Percentiles rank a stretch among this genome's conserved stretches.
Conservation (phyloP, 2,329 filamentous ascomycete genomes). For the Aspergillus fumigatiaffinis region DNA sequence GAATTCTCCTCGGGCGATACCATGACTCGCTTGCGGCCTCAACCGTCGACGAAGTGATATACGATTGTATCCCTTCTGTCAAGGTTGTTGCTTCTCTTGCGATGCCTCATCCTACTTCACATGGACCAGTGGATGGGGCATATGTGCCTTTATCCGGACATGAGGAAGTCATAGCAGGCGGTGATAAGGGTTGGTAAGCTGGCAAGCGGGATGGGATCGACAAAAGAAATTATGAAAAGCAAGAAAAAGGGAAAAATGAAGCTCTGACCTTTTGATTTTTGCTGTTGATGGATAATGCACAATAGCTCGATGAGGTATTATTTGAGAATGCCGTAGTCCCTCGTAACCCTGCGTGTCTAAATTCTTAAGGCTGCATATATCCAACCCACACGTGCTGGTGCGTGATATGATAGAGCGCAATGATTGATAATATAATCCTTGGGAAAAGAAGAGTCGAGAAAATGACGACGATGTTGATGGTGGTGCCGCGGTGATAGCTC, state of each 20-base stretch:
- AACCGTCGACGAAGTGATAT: background rate
- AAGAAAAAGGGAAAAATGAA: background rate
- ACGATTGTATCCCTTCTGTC: background rate
- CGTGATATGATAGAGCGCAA: background rate
- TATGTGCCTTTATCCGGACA: background rate
- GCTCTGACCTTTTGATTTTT: background rate
- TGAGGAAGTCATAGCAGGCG: background rate
- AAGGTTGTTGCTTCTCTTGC: background rate
- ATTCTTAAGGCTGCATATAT: background rate
- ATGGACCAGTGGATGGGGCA: background rate
- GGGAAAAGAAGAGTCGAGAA: background rate
- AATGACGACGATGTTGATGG: background rate
- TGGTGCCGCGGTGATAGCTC: background rate
- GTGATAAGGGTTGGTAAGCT: background rate
- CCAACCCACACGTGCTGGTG: background rate
- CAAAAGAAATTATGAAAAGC: background rate
- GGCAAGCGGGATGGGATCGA: background rate
- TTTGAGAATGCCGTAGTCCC: background rate
- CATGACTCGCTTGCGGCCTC: background rate
- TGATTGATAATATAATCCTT: background rate
- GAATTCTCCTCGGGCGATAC: background rate
- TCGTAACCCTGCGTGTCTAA: background rate
- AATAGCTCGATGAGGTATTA: background rate
- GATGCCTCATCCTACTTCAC: background rate
- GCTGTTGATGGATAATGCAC: background rate